A percentile compares a stretch with the other conserved stretches of the same genome.
phyloP scores from a whole-genome alignment of 352 stramenopile species.

The Globisporangium yorkense region DNA sequence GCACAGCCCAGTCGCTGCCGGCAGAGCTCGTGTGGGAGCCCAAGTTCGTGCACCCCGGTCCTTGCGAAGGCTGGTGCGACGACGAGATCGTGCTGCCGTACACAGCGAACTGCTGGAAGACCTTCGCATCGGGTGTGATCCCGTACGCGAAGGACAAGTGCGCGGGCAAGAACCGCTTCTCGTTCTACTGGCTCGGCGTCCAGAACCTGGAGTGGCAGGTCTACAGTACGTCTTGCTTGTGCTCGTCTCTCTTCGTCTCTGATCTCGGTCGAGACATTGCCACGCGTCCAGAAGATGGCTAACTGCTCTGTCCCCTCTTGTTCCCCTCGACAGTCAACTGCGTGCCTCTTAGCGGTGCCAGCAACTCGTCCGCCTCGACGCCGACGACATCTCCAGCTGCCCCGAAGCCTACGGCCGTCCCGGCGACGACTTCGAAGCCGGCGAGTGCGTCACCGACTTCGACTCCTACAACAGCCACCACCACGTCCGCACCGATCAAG shows the following conservation, averaged over 20 bases:
- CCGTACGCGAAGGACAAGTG: constrained; percentile 14
- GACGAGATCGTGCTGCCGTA: constrained; percentile 10
- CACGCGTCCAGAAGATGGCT: background rate
- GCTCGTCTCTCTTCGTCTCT: too few relatives aligned
- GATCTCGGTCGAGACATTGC: too few relatives aligned
- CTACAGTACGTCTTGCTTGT: constrained; percentile 18
- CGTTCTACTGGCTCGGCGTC: constrained; percentile 49
- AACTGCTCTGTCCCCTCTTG: background rate
- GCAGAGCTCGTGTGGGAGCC: constrained; percentile 1
- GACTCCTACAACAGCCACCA: background rate
- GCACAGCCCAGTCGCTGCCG: constrained; percentile 5
- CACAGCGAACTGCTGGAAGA: constrained; percentile 12
- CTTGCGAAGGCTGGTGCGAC: constrained; percentile 13
- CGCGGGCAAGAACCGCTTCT: constrained; percentile 16
- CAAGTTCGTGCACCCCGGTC: constrained; percentile 9
- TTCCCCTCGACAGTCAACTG: background rate
- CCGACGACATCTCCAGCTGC: background rate
- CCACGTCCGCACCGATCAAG: background rate
- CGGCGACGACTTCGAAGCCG: background rate
- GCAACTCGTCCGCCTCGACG: background rate
- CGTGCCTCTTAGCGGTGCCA: background rate
- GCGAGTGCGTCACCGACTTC: background rate
- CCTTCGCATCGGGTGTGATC: constrained; percentile 2
- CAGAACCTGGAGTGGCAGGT: constrained; percentile 39
- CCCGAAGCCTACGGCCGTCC: background rate